Percentiles rank a stretch among this genome's conserved stretches.
These are phyloP conservation scores for Aspergillus sclerotialis DNA, from an alignment of 2,329 filamentous ascomycete genomes.

Conservation along the genomic window DNA sequence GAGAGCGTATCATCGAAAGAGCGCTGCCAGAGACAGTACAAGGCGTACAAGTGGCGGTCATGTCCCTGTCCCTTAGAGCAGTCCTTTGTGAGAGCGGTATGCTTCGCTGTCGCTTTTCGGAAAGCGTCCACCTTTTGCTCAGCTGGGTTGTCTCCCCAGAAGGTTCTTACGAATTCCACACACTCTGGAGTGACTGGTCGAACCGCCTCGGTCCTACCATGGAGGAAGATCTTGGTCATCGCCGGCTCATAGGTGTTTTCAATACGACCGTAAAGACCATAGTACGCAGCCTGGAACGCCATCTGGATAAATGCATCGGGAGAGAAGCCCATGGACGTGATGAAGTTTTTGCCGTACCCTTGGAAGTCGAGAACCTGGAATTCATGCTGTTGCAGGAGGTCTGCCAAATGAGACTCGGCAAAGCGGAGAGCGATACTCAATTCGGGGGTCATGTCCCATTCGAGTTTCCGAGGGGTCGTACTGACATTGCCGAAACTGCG, in stretches of 20 bases:
- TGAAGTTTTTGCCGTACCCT: constrained; percentile 93
- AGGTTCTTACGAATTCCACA: constrained; percentile 82
- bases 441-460: constrained; percentile 96
- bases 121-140: constrained; percentile 80
- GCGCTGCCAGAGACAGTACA: constrained; percentile 93
- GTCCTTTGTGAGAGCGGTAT: constrained; percentile 70
- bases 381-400: constrained; percentile 94
- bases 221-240: constrained; percentile 92
- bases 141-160: constrained; percentile 86
- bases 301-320: constrained; percentile 98
- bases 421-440: constrained; percentile 87
- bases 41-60: constrained; percentile 85
- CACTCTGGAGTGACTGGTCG: constrained; percentile 76
- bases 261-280: constrained; percentile 85
- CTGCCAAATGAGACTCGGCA: constrained; percentile 86
- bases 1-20: constrained; percentile 61
- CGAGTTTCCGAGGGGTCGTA: constrained; percentile 89
- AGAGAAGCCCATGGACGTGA: constrained; percentile 93
- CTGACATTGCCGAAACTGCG: constrained; percentile 87
- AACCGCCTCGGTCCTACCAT: constrained; percentile 91
- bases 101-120: constrained; percentile 73
- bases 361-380: constrained; percentile 86
- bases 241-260: constrained; percentile 97
- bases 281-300: constrained; percentile 98
- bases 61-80: constrained; percentile 87